These are phyloP conservation scores for Bolboschoenoplectus hybrid DNA, from an alignment of 202 grass and related monocot genomes.

Conservation along the genomic window DNA sequence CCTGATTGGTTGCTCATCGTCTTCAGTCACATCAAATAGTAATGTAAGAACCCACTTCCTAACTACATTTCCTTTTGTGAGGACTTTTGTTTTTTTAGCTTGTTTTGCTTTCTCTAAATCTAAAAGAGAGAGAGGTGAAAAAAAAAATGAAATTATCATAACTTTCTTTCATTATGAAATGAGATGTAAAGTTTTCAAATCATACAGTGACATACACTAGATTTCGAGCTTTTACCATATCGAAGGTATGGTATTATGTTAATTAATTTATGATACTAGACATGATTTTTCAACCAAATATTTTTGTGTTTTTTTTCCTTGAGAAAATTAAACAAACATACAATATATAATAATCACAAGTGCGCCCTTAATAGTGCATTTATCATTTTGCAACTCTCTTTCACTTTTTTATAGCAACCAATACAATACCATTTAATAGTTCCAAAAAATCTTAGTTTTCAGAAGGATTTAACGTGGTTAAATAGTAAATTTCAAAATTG, in stretches of 20 bases:
- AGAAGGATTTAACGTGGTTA: constrained; percentile 2
- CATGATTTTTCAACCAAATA: not conserved
- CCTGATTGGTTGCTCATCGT: constrained; percentile 1
- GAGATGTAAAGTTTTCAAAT: not conserved
- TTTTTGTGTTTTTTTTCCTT: not conserved
- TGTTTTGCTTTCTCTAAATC: not conserved
- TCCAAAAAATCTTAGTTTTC: not conserved
- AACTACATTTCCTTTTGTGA: not conserved
- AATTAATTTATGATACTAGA: too few species aligned
- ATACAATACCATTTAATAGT: not conserved
- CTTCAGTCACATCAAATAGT: constrained; percentile 4
- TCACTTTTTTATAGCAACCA: not conserved
- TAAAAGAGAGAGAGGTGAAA: not conserved
- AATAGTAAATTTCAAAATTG: constrained; percentile 9
- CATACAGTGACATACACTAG: not conserved
- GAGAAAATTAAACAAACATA: not conserved
- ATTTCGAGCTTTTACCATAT: too few species aligned
- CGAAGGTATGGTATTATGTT: too few species aligned
- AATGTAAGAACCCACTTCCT: constrained; percentile 7
- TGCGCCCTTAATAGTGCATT: not conserved
- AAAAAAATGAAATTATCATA: not conserved
- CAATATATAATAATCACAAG: not conserved
- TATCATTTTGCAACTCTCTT: not conserved
- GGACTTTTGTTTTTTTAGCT: too few species aligned
- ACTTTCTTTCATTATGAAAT: not conserved